Percentiles rank a stretch among this genome's conserved stretches.
Evolutionary conservation across 306 rosid genomes (phyloP).

Genomic region (Ormosia semicastrata): DNA sequence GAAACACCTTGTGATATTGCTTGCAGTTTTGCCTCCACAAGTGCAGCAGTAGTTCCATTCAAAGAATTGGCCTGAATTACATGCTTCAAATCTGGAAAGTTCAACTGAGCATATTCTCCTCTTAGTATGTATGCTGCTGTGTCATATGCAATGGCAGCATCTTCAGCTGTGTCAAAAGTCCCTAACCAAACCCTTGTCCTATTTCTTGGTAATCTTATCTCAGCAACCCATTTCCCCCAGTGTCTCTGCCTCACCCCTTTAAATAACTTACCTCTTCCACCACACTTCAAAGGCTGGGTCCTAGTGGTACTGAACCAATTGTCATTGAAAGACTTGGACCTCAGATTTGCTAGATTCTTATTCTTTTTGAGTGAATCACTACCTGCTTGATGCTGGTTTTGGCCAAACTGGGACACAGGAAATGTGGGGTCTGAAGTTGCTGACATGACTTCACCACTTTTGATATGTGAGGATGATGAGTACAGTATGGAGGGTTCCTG

Average conservation of each 20-base stretch:
- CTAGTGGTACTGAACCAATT: constrained; percentile 63
- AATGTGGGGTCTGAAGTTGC: constrained; percentile 32
- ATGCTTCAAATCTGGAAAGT: constrained; percentile 76
- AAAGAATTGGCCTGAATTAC: constrained; percentile 61
- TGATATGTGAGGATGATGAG: constrained; percentile 28
- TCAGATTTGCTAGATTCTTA: constrained; percentile 23
- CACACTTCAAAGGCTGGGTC: constrained; percentile 70
- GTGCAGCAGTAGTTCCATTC: constrained; percentile 72
- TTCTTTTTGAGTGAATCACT: constrained; percentile 42
- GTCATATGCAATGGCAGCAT: constrained; percentile 91
- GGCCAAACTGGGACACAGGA: constrained; percentile 32
- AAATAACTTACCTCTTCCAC: constrained; percentile 58
- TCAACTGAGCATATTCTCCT: constrained; percentile 81
- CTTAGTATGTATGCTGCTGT: constrained; percentile 89
- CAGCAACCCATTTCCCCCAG: constrained; percentile 99
- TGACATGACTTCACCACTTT: constrained; percentile 27
- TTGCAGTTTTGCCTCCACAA: constrained; percentile 76
- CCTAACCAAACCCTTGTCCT: constrained; percentile 92
- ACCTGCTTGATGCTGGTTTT: constrained; percentile 29
- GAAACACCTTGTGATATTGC: constrained; percentile 49
- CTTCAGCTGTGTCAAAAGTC: constrained; percentile 86
- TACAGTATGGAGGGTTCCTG: constrained; percentile 47
- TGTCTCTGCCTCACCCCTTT: constrained; percentile 97
- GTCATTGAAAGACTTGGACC: constrained; percentile 47
- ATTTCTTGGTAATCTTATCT: constrained; percentile 86